A percentile compares a stretch with the other conserved stretches of the same genome.
phyloP scores from a whole-genome alignment of 768 basidiomycete genomes.

The Neoboletus magnificus region DNA sequence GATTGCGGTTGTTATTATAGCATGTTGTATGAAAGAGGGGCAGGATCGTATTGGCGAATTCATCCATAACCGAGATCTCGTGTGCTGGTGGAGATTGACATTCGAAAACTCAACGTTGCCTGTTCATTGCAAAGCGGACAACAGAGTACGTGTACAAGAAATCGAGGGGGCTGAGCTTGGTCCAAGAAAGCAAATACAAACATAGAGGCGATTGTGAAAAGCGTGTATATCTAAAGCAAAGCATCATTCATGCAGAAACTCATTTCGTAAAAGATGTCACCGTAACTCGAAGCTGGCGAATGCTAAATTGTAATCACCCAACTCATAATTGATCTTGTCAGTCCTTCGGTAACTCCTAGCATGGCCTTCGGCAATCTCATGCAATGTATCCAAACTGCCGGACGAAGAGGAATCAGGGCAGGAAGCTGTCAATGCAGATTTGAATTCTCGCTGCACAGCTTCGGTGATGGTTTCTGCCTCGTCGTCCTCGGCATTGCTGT shows the following conservation, averaged over 20 bases:
- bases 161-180: conserved; percentile 2
- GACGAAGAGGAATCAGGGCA: conserved; percentile 27
- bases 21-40: conserved; percentile 1
- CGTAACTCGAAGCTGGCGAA: conserved; percentile 80
- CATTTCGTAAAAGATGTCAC: conserved; percentile 21
- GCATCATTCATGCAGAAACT: conserved; percentile 17
- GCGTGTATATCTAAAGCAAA: conserved; percentile 20
- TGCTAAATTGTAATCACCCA: conserved; percentile 87
- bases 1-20: conserved; percentile 9
- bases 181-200: conserved; percentile 18
- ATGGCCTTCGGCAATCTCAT: conserved; percentile 17
- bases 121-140: conserved; percentile 17
- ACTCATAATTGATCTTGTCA: conserved; percentile 98
- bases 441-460: conserved; percentile 72
- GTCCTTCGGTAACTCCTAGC: conserved; percentile 65
- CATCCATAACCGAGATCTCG: conserved; percentile 2
- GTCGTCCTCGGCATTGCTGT: conserved; percentile 40
- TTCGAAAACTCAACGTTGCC: conserved; percentile 14
- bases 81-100: background rate
- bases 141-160: conserved; percentile 16
- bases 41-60: background rate
- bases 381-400: conserved; percentile 11
- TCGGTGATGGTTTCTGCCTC: conserved; percentile 58
- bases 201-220: conserved; percentile 10
- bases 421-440: conserved; percentile 49